Conservation (phyloP, 164 flowering plant genomes). For the Dillenia suffruticosa region DNA sequence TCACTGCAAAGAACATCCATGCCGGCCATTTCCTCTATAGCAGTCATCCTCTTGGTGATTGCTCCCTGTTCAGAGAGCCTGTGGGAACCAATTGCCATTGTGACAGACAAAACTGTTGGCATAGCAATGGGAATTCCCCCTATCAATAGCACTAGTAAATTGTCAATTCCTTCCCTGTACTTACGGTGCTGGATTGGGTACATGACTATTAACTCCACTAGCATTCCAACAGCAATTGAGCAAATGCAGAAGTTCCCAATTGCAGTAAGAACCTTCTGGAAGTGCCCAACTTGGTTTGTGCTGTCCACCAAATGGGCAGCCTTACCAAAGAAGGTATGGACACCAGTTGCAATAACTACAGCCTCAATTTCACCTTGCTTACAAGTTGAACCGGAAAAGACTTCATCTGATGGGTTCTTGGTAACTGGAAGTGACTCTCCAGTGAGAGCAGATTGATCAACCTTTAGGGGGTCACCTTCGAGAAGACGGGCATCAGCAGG, state of each 20-base stretch:
- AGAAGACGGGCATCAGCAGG: constrained; percentile 90
- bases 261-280: constrained; percentile 74
- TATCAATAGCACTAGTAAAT: constrained; percentile 65
- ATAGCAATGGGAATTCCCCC: constrained; percentile 83
- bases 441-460: constrained; percentile 74
- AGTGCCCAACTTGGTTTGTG: constrained; percentile 78
- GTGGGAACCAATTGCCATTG: constrained; percentile 82
- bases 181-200: constrained; percentile 67
- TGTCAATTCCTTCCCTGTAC: constrained; percentile 74
- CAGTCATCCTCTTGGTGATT: constrained; percentile 80
- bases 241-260: constrained; percentile 77
- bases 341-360: constrained; percentile 81
- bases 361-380: constrained; percentile 79
- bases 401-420: constrained; percentile 53
- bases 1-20: constrained; percentile 86
- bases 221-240: constrained; percentile 68
- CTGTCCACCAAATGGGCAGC: constrained; percentile 83
- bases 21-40: constrained; percentile 79
- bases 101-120: constrained; percentile 76
- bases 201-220: constrained; percentile 63
- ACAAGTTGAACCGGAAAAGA: constrained; percentile 81
- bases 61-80: constrained; percentile 75
- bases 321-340: constrained; percentile 81
- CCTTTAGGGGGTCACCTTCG: constrained; percentile 73
- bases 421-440: constrained; percentile 81